These are phyloP conservation scores for Oryza glumipatula DNA, from an alignment of 176 grass and related monocot genomes.

Conservation along the genomic window DNA sequence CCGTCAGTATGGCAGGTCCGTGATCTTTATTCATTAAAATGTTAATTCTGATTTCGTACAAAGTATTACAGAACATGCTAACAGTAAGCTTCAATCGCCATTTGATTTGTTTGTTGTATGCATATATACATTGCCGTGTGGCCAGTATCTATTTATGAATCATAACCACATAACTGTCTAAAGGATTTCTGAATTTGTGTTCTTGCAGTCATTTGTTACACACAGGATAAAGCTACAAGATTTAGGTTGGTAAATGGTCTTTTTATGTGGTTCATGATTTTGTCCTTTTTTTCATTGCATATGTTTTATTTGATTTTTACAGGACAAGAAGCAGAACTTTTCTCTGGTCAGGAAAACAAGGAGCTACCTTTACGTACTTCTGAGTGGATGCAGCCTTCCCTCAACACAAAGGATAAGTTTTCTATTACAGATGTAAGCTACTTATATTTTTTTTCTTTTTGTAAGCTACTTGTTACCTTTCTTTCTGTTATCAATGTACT, in stretches of 20 bases:
- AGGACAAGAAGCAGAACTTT: slow-evolving; percentile 51
- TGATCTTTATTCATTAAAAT: slow-evolving; percentile 11
- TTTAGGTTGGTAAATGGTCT: slow-evolving; percentile 54
- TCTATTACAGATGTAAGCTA: slow-evolving; percentile 67
- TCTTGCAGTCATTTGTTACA: slow-evolving; percentile 86
- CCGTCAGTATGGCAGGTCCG: slow-evolving; percentile 77
- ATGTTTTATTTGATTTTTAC: slow-evolving; percentile 28
- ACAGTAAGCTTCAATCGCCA: slow-evolving; percentile 7
- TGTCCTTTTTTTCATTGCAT: neutral
- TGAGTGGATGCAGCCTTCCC: slow-evolving; percentile 74
- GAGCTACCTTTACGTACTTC: slow-evolving; percentile 47
- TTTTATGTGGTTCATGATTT: slow-evolving; percentile 16
- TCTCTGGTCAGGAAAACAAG: slow-evolving; percentile 32
- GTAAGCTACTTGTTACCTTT: slow-evolving; percentile 42
- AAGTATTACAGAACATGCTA: neutral
- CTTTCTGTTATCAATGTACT: slow-evolving; percentile 19
- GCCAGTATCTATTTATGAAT: slow-evolving; percentile 10
- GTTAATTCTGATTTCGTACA: neutral
- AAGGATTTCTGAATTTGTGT: slow-evolving; percentile 29
- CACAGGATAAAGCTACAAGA: slow-evolving; percentile 74
- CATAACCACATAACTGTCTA: slow-evolving; percentile 12
- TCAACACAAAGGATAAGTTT: slow-evolving; percentile 76
- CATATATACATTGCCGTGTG: slow-evolving; percentile 13
- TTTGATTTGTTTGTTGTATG: slow-evolving; percentile 1
- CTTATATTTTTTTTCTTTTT: neutral